Evolutionary conservation across 2,329 filamentous ascomycete genomes (phyloP).

Genomic region (Epicoccum sorghinum): DNA sequence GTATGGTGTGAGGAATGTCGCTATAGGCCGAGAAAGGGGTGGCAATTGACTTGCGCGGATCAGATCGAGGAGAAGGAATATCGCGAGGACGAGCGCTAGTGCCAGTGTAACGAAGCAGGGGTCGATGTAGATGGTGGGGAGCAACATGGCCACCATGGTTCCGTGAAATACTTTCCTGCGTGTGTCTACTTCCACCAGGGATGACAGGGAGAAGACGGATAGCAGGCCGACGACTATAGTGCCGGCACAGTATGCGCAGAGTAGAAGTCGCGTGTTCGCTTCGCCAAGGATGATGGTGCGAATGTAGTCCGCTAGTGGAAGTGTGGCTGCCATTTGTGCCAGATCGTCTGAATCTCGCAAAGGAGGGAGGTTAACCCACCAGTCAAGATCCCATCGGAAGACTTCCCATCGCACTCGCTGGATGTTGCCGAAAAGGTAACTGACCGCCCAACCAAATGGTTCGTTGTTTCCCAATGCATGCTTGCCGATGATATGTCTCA

Average conservation of each 20-base stretch:
- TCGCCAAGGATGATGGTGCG: constrained; percentile 70
- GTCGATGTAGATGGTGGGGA: constrained; percentile 86
- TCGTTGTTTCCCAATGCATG: constrained; percentile 75
- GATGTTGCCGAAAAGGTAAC: constrained; percentile 85
- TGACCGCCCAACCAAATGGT: constrained; percentile 89
- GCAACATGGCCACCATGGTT: constrained; percentile 96
- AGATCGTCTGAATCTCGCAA: constrained; percentile 36
- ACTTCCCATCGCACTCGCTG: constrained; percentile 74
- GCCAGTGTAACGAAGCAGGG: constrained; percentile 82
- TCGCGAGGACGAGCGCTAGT: constrained; percentile 75
- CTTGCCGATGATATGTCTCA: constrained; percentile 71
- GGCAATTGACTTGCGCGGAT: constrained; percentile 90
- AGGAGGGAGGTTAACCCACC: constrained; percentile 76
- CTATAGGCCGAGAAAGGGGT: constrained; percentile 84
- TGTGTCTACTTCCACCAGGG: constrained; percentile 89
- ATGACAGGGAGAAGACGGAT: constrained; percentile 75
- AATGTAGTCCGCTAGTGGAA: constrained; percentile 62
- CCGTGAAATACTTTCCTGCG: constrained; percentile 97
- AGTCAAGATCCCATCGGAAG: constrained; percentile 69
- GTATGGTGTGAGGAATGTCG: constrained; percentile 87
- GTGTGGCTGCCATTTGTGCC: constrained; percentile 8
- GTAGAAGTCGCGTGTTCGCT: constrained; percentile 79
- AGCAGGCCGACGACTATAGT: constrained; percentile 75
- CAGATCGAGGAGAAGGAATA: constrained; percentile 88
- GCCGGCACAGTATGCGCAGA: constrained; percentile 74